These are phyloP conservation scores for Raffaelea albimanens DNA, from an alignment of 2,329 filamentous ascomycete genomes.

Conservation along the genomic window DNA sequence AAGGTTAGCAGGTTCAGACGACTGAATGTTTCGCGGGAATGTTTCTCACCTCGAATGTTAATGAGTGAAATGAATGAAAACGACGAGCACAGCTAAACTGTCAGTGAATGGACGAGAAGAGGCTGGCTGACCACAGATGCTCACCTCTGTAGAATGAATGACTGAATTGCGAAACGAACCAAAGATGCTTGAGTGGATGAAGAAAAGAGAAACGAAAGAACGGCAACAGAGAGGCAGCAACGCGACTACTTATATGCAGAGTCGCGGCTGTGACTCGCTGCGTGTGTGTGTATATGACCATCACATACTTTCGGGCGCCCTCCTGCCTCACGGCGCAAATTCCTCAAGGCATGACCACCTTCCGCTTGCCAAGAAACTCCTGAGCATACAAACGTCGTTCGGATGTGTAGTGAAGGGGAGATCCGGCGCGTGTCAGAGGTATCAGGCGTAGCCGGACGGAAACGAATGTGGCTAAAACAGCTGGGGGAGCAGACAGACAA, in stretches of 20 bases:
- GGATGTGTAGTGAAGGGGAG: slow-evolving; percentile 26
- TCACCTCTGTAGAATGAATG: slow-evolving; percentile 40
- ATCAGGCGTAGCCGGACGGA: slow-evolving; percentile 20
- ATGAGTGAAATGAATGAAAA: slow-evolving; percentile 30
- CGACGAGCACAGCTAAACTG: slow-evolving; percentile 36
- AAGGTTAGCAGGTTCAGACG: no score
- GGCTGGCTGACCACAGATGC: slow-evolving; percentile 8
- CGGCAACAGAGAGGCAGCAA: slow-evolving; percentile 12
- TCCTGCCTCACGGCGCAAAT: background rate
- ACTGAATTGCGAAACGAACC: slow-evolving; percentile 23
- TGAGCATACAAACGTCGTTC: slow-evolving; percentile 20
- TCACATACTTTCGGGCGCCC: background rate
- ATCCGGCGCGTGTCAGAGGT: slow-evolving; percentile 31
- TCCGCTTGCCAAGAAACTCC: slow-evolving; percentile 20
- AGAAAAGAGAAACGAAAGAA: slow-evolving; percentile 14
- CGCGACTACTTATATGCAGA: slow-evolving; percentile 27
- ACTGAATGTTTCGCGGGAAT: no score
- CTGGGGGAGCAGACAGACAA: background rate
- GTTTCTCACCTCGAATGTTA: slow-evolving; percentile 28
- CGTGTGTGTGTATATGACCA: no score
- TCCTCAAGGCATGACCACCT: slow-evolving; percentile 19
- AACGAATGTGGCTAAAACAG: slow-evolving; percentile 22
- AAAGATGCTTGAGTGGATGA: slow-evolving; percentile 24
- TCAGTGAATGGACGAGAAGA: background rate
- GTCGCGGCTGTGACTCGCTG: no score